Conservation (phyloP, 192 early-diverging fungal species). For the Coemansia sp. region DNA sequence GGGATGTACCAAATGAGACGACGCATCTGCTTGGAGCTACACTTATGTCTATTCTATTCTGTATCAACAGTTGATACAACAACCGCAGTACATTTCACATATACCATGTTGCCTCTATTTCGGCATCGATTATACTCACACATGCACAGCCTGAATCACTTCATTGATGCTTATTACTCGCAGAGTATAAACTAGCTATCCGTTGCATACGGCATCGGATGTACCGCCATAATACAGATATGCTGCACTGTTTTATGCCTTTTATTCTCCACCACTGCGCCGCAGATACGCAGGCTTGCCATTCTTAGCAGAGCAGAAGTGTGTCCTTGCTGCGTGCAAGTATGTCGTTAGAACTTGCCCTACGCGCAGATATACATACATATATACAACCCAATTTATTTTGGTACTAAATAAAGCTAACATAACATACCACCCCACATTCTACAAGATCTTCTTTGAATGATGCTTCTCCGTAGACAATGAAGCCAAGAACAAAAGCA, state of each 20-base stretch:
- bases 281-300: not conserved
- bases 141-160: no score
- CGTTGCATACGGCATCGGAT: no score
- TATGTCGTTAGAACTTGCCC: not conserved
- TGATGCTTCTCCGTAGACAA: not conserved
- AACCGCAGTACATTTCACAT: no score
- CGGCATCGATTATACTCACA: no score
- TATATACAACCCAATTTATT: not conserved
- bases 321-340: not conserved
- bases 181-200: no score
- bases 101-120: no score
- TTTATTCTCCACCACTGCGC: not conserved
- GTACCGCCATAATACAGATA: not conserved
- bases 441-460: not conserved
- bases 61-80: no score
- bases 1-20: no score
- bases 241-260: not conserved
- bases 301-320: not conserved
- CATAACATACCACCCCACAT: not conserved
- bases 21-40: not conserved
- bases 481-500: conserved; percentile 10
- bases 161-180: no score
- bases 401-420: conserved; percentile 9
- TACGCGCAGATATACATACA: not conserved
- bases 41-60: not conserved